Evolutionary conservation across 495 filamentous ascomycete species (phyloP), one percentile per base, ranked within the genome.

Genomic region (Penicillium antarcticum): DNA sequence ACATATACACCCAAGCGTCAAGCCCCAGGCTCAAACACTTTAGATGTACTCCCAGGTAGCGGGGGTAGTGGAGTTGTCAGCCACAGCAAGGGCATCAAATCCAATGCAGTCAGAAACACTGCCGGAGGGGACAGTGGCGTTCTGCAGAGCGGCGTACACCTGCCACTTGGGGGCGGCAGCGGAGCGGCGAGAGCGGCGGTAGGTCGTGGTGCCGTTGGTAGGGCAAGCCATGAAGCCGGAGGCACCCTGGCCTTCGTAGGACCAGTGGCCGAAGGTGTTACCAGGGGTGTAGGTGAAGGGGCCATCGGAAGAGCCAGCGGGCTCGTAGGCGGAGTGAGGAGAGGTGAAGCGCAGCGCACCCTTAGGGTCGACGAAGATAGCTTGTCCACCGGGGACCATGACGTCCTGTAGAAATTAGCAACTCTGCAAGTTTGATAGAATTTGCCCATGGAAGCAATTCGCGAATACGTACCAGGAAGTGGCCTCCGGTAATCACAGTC

Each of bases 301-400:
- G 0, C 67, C 70, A 13, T 42, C 53, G 18, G 70, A 61, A 39
- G 79, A 75, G 35, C 80, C 80, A 0, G 66, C 36, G 0, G 83
- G 83, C 8, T 78, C 71, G 54, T 67, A 75, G 16, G 68, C 74
- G 5, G 77, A 81, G 63, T 86, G 82, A 1, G 82, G 74, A 23
- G 54, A 58, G 4, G 81, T 82, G 72, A 79, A 86, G 42, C 58
- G 62, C 24, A 88, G 60, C 21, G 74, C 67, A 44, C 83, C 84
- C 39, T 69, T 58, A 1, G 72, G 67, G 19, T 60, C 67, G 24
- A 87, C 71, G 64, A 84, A 88, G 63, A 80, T 77, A 50, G 56
- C 56, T 62, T 87, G 83, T 13, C 84, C 83, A 42, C 83, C 84
- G 6, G 84, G 82, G 18, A 87, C 84, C 40, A 67, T 57, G 50